Base-by-base conservation (phyloP, 1,139 yeast genomes). In the Yamadazyma blattariae region DNA sequence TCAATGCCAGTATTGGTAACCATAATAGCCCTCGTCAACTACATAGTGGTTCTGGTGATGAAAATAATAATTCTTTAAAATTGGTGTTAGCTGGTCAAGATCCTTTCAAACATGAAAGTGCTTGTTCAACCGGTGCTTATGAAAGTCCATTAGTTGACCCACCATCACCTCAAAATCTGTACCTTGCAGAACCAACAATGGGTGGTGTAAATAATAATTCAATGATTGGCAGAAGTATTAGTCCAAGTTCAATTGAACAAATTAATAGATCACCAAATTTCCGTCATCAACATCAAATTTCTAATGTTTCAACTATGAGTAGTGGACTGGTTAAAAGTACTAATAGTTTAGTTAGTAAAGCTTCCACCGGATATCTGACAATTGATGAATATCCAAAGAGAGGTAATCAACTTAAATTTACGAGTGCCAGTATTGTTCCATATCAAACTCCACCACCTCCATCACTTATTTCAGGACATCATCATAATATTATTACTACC, bases 231-330 rank as follows among this genome's bases (percentile, higher is more conserved):
- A 23, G 25, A n/a, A 12, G 7, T 23, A n/a, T 12, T 11, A 11
- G 14, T 23, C 27, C 31, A n/a, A 12, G 6, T 23, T 13, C 22
- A 17, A 30, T 26, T 32, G 6, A n/a, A 7, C 31, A 31, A 16
- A 14, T 9, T 21, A 19, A 3, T 17, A 10, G 15, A 20, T 11
- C 19, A 17, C 25, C 34, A 4, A 18, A 21, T 9, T 25, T 30
- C 14, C 5, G 11, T 13, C 42, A 39, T 35, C 39, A 33, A 13
- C 42, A 41, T 19, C 49, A 41, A 12, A 10, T 9, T n/a, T 42
- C 50, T 3, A 42, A 38, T 26, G 22, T 40, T 17, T 45, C 53
- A 8, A 38, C 41, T 25, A 41, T 48, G 23, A 49, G 58, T 30
- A 20, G 26, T 12, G 20, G 14, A 10, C 34, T 30, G 35, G 5